Conservation (phyloP, 495 filamentous ascomycete species). For the Daldinia vernicosa region DNA sequence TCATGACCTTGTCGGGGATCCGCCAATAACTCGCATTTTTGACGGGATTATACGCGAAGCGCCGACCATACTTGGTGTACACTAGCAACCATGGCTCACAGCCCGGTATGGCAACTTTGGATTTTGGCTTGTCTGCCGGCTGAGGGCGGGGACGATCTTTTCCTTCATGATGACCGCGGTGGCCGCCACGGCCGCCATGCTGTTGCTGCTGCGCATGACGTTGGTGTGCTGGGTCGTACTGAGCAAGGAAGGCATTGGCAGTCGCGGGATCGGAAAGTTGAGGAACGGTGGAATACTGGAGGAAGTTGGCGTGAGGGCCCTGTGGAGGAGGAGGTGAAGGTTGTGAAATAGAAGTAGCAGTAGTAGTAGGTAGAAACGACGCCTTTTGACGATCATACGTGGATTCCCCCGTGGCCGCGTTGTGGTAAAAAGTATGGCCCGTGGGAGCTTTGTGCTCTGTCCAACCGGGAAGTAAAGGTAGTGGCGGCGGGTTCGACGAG, state of each 20-base stretch:
- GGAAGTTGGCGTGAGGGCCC: constrained; percentile 52
- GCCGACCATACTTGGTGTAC: constrained; percentile 84
- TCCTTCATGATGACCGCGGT: constrained; percentile 51
- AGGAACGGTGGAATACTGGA: constrained; percentile 57
- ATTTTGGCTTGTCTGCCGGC: constrained; percentile 81
- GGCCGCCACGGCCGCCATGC: constrained; percentile 47
- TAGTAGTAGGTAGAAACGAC: constrained; percentile 44
- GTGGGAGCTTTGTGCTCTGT: constrained; percentile 91
- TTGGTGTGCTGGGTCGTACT: constrained; percentile 51
- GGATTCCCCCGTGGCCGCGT: constrained; percentile 83
- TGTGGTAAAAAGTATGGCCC: constrained; percentile 90
- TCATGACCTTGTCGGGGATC: constrained; percentile 83
- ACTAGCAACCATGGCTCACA: constrained; percentile 92
- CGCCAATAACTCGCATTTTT: constrained; percentile 93
- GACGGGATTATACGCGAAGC: constrained; percentile 86
- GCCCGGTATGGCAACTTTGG: constrained; percentile 78
- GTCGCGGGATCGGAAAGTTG: constrained; percentile 56
- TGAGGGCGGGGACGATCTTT: constrained; percentile 65
- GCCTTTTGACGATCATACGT: constrained; percentile 78
- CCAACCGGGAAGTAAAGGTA: constrained; percentile 82
- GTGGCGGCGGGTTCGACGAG: constrained; percentile 49
- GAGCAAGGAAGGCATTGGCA: constrained; percentile 58
- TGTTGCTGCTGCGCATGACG: constrained; percentile 38
- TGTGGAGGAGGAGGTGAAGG: constrained; percentile 32
- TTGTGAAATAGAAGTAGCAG: constrained; percentile 36